phyloP scores from a whole-genome alignment of 2,329 filamentous ascomycete genomes.

The Exophiala phaeomuriformis region DNA sequence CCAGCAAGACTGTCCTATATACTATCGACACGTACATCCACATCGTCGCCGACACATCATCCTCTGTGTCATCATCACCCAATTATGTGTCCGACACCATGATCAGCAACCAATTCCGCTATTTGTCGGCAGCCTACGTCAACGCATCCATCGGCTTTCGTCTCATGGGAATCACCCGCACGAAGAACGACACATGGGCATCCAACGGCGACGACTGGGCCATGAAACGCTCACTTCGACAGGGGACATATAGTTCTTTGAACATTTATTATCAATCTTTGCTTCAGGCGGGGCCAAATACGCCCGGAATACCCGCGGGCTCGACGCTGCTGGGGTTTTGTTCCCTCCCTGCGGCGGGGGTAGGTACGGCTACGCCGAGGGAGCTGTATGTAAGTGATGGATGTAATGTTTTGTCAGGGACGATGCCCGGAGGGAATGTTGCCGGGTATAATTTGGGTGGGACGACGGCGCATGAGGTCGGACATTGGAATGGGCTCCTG shows the following conservation, averaged over 20 bases:
- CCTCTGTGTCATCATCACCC: slow-evolving; percentile 1
- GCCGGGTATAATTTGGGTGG: slow-evolving; percentile 44
- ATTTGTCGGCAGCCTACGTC: slow-evolving; percentile 42
- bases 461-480: slow-evolving; percentile 43
- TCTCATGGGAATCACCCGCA: slow-evolving; percentile 44
- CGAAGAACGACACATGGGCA: slow-evolving; percentile 50
- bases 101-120: slow-evolving; percentile 21
- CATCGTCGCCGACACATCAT: slow-evolving; percentile 33
- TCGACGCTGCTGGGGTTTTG: slow-evolving; percentile 48
- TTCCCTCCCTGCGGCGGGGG: slow-evolving; percentile 41
- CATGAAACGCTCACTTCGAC: slow-evolving; percentile 49
- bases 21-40: slow-evolving; percentile 37
- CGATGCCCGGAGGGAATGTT: slow-evolving; percentile 48
- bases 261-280: slow-evolving; percentile 57
- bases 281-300: slow-evolving; percentile 33
- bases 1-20: slow-evolving; percentile 3
- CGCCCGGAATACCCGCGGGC: slow-evolving; percentile 27
- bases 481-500: slow-evolving; percentile 41
- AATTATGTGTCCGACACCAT: slow-evolving; percentile 21
- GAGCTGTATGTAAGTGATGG: slow-evolving; percentile 46
- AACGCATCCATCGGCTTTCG: slow-evolving; percentile 44
- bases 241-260: slow-evolving; percentile 47
- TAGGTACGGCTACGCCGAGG: slow-evolving; percentile 34
- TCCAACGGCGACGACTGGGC: slow-evolving; percentile 41
- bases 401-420: slow-evolving; percentile 51